Evolutionary conservation across 2,329 filamentous ascomycete species (phyloP), one percentile per base, ranked within the genome.

Genomic region (Grosmannia clavigera): DNA sequence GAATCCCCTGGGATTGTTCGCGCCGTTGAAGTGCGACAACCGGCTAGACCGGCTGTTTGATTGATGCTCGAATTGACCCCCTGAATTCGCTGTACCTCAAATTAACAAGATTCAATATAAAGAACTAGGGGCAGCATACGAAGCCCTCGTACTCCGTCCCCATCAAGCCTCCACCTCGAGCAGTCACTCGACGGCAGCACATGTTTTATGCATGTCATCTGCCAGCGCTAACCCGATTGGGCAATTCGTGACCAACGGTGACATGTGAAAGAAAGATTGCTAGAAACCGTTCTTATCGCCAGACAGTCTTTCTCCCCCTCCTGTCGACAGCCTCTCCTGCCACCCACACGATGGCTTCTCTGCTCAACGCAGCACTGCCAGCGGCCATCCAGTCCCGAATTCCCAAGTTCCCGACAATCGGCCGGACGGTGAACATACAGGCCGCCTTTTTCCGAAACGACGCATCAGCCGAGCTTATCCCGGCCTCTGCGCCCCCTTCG

Each of bases 331-430:
- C 25, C 22, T 51, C 22, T 22, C 48, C 10, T 51, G 48, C 25
- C 48, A 27, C 5, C 25, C 2, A 25, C 22, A 27, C 5, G 22
- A 51, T 51, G 48, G 48, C 48, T 51, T 65, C 64, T 10, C 63
- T 65, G 29, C 53, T 61, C 38, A 59, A 57, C 40, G 61, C 63
- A 25, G 62, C 58, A 60, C 67, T 66, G 60, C 68, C 58, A 61
- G 68, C 61, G 35, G 64, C 60, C n/a, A 61, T 66, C 55, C 65
- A 66, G 58, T 62, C 65, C 12, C 63, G 64, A 29, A 64, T 66
- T 22, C 61, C 65, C 19, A 60, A 53, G 31, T 58, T 66, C 22
- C 61, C 62, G 1, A 63, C 61, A 14, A 40, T 66, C 5, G 60
- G 64, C 16, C 62, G 61, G 7, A 52, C 63, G 1, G 61, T 61